Base-by-base conservation (phyloP, 2,329 filamentous ascomycete genomes). In the Cladosporium sp. region DNA sequence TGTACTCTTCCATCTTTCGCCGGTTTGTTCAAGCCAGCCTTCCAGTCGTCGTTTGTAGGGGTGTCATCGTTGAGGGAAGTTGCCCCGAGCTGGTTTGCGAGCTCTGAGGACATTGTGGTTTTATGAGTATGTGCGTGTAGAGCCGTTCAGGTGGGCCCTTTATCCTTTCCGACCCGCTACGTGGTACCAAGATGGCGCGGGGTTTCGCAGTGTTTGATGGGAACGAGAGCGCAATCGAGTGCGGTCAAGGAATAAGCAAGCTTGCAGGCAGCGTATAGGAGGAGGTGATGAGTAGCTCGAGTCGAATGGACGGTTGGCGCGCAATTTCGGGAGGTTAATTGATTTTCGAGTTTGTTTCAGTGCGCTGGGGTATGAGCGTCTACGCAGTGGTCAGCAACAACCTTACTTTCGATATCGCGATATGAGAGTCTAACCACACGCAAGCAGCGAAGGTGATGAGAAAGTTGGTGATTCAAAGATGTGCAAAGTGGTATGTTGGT, bases 1-100 rank as follows among this genome's bases (percentile, higher is more conserved):
- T 93, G 88, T 61, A 86, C 83, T 72, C 88, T 81, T 62, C 76
- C 83, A 68, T 93, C 88, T 69, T 85, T 88, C 51, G 80, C 71
- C 47, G 88, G 88, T 53, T 87, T 70, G 59, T 86, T 89, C 53
- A 92, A 72, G 54, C 71, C 80, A 64, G 83, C 79, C 73, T 88
- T 88, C 88, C 88, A 92, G 66, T 89, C 42, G 17, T 40, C 43
- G 36, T 52, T 52, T 30, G 40, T 22, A 9, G 43, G 43, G n/a
- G 43, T 27, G 82, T 76, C 60, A 55, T 68, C 76, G 68, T 69
- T 74, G 58, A 79, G 65, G 55, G 76, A 75, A 29, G 77, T 78
- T 47, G 74, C 71, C 58, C 78, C 77, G 63, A 84, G 72, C 69
- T 83, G 74, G 61, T 77, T 78, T 63, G 77, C 75, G 52, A 77